Percentiles rank a stretch among this genome's conserved stretches.
Evolutionary conservation across 768 basidiomycete genomes (phyloP).

Genomic region (Tremella fuciformis): DNA sequence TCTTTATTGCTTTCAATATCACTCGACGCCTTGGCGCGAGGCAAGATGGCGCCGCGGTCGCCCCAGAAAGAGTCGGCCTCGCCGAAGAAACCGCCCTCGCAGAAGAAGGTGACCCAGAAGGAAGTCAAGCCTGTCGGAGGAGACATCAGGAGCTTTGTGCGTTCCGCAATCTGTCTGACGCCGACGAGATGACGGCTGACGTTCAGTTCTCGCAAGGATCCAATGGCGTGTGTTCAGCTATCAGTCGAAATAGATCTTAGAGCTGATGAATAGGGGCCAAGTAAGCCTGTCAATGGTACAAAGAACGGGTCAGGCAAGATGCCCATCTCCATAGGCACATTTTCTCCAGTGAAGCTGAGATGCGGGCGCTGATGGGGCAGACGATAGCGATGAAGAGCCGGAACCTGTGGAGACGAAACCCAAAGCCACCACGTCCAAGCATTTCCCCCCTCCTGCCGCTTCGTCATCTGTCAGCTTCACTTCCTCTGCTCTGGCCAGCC

Average conservation of each 20-base stretch:
- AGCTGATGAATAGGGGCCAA: conserved; percentile 16
- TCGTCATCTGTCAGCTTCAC: conserved; percentile 24
- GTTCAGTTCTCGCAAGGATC: conserved; percentile 21
- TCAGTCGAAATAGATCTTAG: too few species aligned
- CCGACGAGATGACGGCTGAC: conserved; percentile 1
- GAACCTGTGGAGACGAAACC: conserved; percentile 13
- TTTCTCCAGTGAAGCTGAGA: not conserved
- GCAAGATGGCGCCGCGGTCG: conserved; percentile 8
- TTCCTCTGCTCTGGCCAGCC: not conserved
- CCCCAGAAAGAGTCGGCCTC: conserved; percentile 6
- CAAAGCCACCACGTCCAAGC: conserved; percentile 30
- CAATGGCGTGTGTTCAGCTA: conserved; percentile 6
- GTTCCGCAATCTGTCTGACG: conserved; percentile 6
- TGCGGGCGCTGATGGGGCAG: conserved; percentile 12
- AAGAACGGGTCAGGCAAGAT: conserved; percentile 26
- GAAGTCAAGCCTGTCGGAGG: conserved; percentile 20
- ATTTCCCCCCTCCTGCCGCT: conserved; percentile 20
- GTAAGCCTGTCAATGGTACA: not conserved
- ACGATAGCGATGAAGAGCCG: conserved; percentile 42
- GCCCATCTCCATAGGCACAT: conserved; percentile 41
- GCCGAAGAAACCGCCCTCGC: conserved; percentile 9
- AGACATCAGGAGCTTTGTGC: conserved; percentile 45
- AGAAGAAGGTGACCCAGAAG: conserved; percentile 21
- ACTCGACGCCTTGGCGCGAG: not conserved
- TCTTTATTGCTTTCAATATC: not conserved